Percentiles rank a stretch among this genome's conserved stretches.
These are phyloP conservation scores for Anacardium occidentale DNA, from an alignment of 345 rosid genomes.

Conservation along the genomic window DNA sequence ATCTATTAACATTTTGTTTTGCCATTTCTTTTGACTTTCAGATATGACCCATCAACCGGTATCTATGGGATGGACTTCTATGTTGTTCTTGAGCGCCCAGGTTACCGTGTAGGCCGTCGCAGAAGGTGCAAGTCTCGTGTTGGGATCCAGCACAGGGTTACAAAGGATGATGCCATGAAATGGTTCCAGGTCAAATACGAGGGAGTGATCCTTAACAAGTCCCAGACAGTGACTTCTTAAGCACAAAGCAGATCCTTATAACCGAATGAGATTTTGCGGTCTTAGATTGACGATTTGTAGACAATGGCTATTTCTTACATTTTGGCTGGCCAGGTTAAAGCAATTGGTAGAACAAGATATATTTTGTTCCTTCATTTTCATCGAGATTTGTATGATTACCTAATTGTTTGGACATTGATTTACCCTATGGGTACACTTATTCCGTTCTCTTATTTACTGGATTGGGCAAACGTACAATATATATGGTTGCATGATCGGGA, in stretches of 20 bases:
- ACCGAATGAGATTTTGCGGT: conserved; percentile 11
- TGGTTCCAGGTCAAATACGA: conserved; percentile 66
- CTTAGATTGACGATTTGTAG: conserved; percentile 4
- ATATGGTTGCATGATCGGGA: too few species aligned
- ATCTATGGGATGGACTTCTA: conserved; percentile 59
- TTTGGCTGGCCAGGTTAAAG: not conserved
- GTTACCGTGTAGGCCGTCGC: conserved; percentile 54
- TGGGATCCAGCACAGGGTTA: conserved; percentile 64
- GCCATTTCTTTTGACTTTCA: conserved; percentile 1
- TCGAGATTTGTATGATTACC: not conserved
- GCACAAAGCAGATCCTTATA: not conserved
- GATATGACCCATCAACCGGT: conserved; percentile 62
- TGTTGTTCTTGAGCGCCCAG: conserved; percentile 53
- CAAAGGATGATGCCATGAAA: conserved; percentile 62
- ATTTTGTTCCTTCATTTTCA: not conserved
- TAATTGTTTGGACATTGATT: too few species aligned
- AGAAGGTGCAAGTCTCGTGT: conserved; percentile 56
- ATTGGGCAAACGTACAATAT: too few species aligned
- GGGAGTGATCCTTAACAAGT: conserved; percentile 56
- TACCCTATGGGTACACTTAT: too few species aligned
- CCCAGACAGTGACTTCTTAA: conserved; percentile 29
- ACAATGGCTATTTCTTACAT: not conserved
- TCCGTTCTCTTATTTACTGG: too few species aligned
- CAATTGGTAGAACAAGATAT: not conserved
- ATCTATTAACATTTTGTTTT: not conserved